These are phyloP conservation scores for Leccinum uliginosum DNA, from an alignment of 768 basidiomycete species.

Conservation along the genomic window DNA sequence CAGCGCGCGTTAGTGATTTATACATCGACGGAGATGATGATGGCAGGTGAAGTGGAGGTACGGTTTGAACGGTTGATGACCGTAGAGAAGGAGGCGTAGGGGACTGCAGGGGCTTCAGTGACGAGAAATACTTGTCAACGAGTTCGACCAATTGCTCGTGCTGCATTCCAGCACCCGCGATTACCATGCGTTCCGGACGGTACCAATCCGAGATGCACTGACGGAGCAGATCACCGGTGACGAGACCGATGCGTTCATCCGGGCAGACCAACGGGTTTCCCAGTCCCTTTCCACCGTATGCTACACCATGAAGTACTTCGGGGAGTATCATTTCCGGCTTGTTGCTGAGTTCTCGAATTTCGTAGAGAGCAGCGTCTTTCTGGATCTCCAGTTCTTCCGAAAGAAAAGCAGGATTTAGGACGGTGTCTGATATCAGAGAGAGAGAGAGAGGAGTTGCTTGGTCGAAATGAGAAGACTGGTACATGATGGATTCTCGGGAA, in stretches of 20 bases:
- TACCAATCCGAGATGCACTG: slow-evolving; percentile 79
- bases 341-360: slow-evolving; percentile 77
- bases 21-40: slow-evolving; percentile 49
- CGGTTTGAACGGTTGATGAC: slow-evolving; percentile 29
- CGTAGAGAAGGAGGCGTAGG: slow-evolving; percentile 24
- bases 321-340: slow-evolving; percentile 95
- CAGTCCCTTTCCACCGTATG: slow-evolving; percentile 70
- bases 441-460: slow-evolving; percentile 76
- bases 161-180: slow-evolving; percentile 89
- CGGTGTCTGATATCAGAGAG: slow-evolving; percentile 88
- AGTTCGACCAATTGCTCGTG: slow-evolving; percentile 88
- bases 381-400: slow-evolving; percentile 79
- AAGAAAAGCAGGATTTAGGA: slow-evolving; percentile 70
- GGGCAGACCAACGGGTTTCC: slow-evolving; percentile 93
- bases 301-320: slow-evolving; percentile 83
- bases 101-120: slow-evolving; percentile 41
- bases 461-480: slow-evolving; percentile 94
- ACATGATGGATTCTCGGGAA: slow-evolving; percentile 93
- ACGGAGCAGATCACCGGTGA: slow-evolving; percentile 60
- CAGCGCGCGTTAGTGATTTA: slow-evolving; percentile 72
- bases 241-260: slow-evolving; percentile 67
- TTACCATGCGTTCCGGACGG: slow-evolving; percentile 89
- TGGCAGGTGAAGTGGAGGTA: slow-evolving; percentile 57
- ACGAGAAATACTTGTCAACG: slow-evolving; percentile 79
- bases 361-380: slow-evolving; percentile 84